A percentile compares a stretch with the other conserved stretches of the same genome.
Evolutionary conservation across 2,329 filamentous ascomycete species (phyloP).

Genomic region (Colletotrichum tropicicola): DNA sequence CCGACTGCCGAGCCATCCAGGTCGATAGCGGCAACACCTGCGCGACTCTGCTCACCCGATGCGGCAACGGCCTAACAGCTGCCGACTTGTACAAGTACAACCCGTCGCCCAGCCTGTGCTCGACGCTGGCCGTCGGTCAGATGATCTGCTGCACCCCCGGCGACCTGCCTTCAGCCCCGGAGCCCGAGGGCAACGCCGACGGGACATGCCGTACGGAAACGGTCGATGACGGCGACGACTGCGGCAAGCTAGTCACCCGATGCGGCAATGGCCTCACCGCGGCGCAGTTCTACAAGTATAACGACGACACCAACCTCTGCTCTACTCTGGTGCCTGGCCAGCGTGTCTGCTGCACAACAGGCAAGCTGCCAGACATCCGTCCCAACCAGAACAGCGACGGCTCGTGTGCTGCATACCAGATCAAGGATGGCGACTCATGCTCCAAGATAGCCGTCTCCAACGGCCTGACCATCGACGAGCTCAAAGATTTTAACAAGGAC

Average conservation of each 20-base stretch:
- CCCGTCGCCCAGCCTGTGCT: slow-evolving; percentile 32
- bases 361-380: slow-evolving; percentile 43
- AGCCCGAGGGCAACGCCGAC: slow-evolving; percentile 32
- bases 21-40: slow-evolving; percentile 38
- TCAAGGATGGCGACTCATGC: slow-evolving; percentile 46
- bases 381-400: slow-evolving; percentile 44
- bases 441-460: slow-evolving; percentile 39
- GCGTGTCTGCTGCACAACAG: slow-evolving; percentile 46
- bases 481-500: slow-evolving; percentile 47
- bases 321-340: slow-evolving; percentile 39
- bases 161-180: slow-evolving; percentile 29
- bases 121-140: slow-evolving; percentile 31
- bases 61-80: slow-evolving; percentile 37
- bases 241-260: slow-evolving; percentile 37
- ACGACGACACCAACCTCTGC: slow-evolving; percentile 38
- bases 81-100: slow-evolving; percentile 43
- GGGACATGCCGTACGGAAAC: background rate
- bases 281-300: slow-evolving; percentile 41
- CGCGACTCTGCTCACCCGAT: slow-evolving; percentile 38
- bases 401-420: slow-evolving; percentile 43
- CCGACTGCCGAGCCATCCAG: slow-evolving; percentile 36
- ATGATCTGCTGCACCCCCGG: slow-evolving; percentile 34
- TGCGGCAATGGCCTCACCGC: slow-evolving; percentile 40
- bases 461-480: slow-evolving; percentile 40
- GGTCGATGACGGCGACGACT: slow-evolving; percentile 38